Evolutionary conservation across 2,329 filamentous ascomycete genomes (phyloP), one percentile per base, ranked within the genome.

Genomic region (Sporothrix schenckii): DNA sequence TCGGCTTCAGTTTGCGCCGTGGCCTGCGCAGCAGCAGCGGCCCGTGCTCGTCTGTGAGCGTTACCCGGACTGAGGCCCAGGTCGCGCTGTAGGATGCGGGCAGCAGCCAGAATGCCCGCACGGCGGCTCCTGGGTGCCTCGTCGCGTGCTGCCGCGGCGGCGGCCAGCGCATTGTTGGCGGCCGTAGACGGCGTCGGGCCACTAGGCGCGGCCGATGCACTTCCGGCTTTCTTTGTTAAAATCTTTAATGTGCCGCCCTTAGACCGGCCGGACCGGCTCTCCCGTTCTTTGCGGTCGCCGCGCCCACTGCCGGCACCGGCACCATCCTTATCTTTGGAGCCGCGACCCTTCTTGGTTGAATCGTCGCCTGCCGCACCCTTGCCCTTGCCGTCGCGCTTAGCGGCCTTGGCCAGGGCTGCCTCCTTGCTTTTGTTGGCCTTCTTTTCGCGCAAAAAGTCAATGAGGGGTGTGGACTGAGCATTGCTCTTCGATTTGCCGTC

Each of bases 401-500:
- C 81, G 58, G 81, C 81, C 76, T 87, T 87, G 53, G 86, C 84
- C 47, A 82, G 81, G 39, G 83, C 83, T 4, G 80, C 78, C 70
- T 90, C 88, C 75, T 89, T 89, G 24, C 79, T 81, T 77, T 87
- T 89, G 73, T 88, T 92, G 16, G 92, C 92, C 81, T 97, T 97
- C 81, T 96, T 97, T 79, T 97, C 94, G 74, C 91, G 91, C 49
- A 97, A 85, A 74, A 90, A 96, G 77, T 97, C 93, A 69, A 98
- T 92, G 68, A 99, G 81, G 0, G 95, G 95, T 0, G 95, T 98
- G 0, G 90, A 94, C 30, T 88, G 93, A 65, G 92, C 85, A 76
- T 92, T 91, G 49, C 79, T 73, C 67, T 86, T 86, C 3, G 85
- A 79, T 53, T 85, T 86, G 14, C 80, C 72, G 44, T 88, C 85